phyloP scores from a whole-genome alignment of 2,329 filamentous ascomycete species.

The Exophiala sp. region DNA sequence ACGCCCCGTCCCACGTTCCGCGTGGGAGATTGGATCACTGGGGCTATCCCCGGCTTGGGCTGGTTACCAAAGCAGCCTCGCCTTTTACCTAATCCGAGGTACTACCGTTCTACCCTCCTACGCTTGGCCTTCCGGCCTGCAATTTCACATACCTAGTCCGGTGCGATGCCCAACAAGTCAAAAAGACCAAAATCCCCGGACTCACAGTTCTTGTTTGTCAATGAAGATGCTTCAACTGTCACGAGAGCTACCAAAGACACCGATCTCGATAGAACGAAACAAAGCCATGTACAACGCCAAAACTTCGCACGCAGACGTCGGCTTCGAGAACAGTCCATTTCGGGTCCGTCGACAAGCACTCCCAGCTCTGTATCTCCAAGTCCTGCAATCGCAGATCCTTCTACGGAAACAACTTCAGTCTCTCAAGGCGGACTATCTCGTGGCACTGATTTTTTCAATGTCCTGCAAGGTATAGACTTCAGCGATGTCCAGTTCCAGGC shows the following conservation, averaged over 20 bases:
- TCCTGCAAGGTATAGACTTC: conserved; percentile 12
- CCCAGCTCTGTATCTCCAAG: conserved; percentile 12
- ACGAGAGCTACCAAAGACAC: conserved; percentile 19
- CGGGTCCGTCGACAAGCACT: conserved; percentile 3
- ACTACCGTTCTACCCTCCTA: background rate
- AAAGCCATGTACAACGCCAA: conserved; percentile 27
- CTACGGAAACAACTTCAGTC: conserved; percentile 1
- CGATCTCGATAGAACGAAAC: conserved; percentile 23
- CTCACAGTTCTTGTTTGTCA: conserved; percentile 24
- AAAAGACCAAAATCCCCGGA: conserved; percentile 21
- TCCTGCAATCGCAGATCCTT: conserved; percentile 4
- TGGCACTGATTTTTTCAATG: conserved; percentile 10
- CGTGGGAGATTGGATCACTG: background rate
- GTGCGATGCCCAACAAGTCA: conserved; percentile 20
- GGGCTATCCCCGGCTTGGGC: conserved; percentile 1
- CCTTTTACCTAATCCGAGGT: conserved; percentile 18
- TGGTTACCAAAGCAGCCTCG: conserved; percentile 7
- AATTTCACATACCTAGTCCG: background rate
- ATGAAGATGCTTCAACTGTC: conserved; percentile 23
- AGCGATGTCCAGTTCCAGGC: conserved; percentile 8
- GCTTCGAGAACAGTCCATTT: conserved; percentile 9
- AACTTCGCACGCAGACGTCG: conserved; percentile 23
- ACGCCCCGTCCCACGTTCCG: background rate
- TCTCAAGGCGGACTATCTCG: conserved; percentile 1
- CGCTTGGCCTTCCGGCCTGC: background rate